phyloP scores from a whole-genome alignment of 768 basidiomycete species.

The Artomyces pyxidatus region DNA sequence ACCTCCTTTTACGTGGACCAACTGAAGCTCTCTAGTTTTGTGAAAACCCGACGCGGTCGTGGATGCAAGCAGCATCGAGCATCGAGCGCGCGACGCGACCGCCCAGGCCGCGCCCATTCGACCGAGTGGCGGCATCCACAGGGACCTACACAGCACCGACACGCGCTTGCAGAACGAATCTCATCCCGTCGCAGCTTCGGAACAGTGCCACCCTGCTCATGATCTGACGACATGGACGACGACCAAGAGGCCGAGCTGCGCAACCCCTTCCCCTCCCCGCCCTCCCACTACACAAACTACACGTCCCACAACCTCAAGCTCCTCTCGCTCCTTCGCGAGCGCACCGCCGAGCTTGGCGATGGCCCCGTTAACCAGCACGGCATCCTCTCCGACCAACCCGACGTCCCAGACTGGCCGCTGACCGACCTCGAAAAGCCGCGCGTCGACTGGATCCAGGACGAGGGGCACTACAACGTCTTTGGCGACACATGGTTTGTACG shows the following conservation, averaged over 20 bases:
- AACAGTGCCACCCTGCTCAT: no score
- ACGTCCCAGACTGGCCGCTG: conserved; percentile 74
- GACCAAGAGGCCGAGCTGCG: conserved; percentile 71
- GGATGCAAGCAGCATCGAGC: no score
- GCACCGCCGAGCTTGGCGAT: conserved; percentile 27
- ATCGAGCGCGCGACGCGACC: no score
- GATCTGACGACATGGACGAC: conserved; percentile 26
- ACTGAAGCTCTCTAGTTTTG: no score
- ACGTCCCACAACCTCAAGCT: conserved; percentile 66
- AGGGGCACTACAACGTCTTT: conserved; percentile 73
- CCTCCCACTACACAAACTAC: conserved; percentile 76
- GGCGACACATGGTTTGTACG: conserved; percentile 89
- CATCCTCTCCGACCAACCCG: conserved; percentile 57
- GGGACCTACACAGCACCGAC: no score
- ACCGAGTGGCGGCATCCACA: no score
- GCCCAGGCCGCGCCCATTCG: no score
- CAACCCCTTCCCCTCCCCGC: conserved; percentile 87
- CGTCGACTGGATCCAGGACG: conserved; percentile 86
- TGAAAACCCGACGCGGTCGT: no score
- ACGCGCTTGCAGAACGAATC: no score
- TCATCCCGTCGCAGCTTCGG: no score
- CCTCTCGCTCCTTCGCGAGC: conserved; percentile 52
- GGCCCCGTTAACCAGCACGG: conserved; percentile 48
- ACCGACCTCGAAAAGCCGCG: conserved; percentile 76
- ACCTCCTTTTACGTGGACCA: no score